Conservation (phyloP, 2,329 filamentous ascomycete genomes). For the Aspergillus niger region DNA sequence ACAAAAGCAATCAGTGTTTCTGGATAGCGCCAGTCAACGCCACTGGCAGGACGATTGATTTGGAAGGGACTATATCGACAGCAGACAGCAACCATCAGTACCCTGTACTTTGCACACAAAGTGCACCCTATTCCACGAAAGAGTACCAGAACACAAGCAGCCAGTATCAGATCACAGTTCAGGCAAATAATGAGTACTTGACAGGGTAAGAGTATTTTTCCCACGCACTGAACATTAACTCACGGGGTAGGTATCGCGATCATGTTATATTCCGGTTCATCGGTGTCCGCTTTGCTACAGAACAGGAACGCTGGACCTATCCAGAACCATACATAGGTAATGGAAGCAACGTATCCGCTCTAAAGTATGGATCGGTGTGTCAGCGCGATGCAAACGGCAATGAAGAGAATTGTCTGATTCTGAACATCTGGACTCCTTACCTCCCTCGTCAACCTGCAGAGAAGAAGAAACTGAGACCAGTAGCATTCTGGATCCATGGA, state of each 20-base stretch:
- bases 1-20: not conserved
- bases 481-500: slow-evolving; percentile 57
- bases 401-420: slow-evolving; percentile 4
- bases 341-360: slow-evolving; percentile 50
- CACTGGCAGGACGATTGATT: not conserved
- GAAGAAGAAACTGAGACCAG: slow-evolving; percentile 46
- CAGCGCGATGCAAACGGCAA: not conserved
- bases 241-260: slow-evolving; percentile 48
- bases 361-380: slow-evolving; percentile 20
- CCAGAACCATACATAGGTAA: slow-evolving; percentile 49
- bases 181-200: slow-evolving; percentile 4
- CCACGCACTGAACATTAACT: not conserved
- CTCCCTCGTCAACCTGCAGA: slow-evolving; percentile 48
- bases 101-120: slow-evolving; percentile 1
- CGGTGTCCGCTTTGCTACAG: slow-evolving; percentile 50
- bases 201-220: not conserved
- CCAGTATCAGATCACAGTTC: slow-evolving; percentile 1
- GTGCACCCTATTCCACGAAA: not conserved
- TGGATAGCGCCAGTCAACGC: not conserved
- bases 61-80: not conserved
- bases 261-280: slow-evolving; percentile 55
- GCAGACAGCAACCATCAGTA: not conserved
- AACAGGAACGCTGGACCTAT: slow-evolving; percentile 49
- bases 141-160: slow-evolving; percentile 1
- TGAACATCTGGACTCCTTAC: slow-evolving; percentile 10